Base-by-base conservation (phyloP, 768 basidiomycete genomes). In the Boletus sensibilis region DNA sequence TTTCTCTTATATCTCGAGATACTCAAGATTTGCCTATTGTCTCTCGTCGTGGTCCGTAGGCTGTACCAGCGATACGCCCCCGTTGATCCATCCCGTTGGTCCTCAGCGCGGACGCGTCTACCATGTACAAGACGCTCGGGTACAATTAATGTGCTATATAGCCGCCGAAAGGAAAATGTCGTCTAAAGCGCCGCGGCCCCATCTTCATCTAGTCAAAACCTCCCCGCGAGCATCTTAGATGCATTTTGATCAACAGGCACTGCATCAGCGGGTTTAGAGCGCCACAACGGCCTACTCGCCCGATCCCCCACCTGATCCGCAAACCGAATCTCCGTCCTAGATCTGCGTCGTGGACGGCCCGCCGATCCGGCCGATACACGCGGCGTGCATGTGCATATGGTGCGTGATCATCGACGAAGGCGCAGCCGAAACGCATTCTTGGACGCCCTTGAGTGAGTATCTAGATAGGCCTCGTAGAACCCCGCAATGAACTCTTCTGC, bases 341-440 rank as follows among this genome's bases (percentile, higher is more conserved):
- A 58, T 52, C 20, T 39, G 34, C 14, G 20, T 4, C 20, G 13
- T 25, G 27, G 25, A 31, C 16, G 42, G 11, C 23, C 41, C 41
- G 6, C 5, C 23, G 38, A 48, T 49, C 45, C 18, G 37, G n/a
- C 20, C 9, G 12, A 18, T 34, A 14, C n/a, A 48, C 25, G 12
- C 8, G 10, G 12, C 18, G 23, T 27, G 10, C 21, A 11, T 25
- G 21, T n/a, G 18, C 20, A 31, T 41, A n/a, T n/a, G n/a, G n/a
- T n/a, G n/a, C n/a, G n/a, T n/a, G 21, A 39, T 75, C 63, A 80
- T 35, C 83, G 83, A 53, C 90, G 85, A 44, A 93, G 79, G 7
- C 91, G 84, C 53, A 93, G 72, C 45, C 83, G 78, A 71, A 92
- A 88, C 7, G 90, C 91, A 66, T 93, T 92, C 72, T 87, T 90